Percentiles rank a stretch among this genome's conserved stretches.
phyloP scores from a whole-genome alignment of 2,329 filamentous ascomycete genomes.

The Lachnellula arida region DNA sequence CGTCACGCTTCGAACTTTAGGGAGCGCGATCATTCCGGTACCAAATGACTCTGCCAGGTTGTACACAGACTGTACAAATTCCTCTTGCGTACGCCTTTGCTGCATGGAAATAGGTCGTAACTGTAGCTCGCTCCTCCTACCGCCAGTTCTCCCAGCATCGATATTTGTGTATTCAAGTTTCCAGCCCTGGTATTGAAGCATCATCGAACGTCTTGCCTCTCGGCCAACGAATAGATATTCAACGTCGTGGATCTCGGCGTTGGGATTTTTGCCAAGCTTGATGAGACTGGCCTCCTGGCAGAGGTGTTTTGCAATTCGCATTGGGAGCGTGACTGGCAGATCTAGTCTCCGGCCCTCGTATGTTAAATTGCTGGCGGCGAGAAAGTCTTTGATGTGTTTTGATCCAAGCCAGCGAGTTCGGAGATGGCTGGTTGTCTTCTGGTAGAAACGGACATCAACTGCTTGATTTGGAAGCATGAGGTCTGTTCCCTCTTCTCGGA shows the following conservation, averaged over 20 bases:
- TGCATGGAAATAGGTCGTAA: constrained; percentile 15
- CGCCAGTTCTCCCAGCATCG: constrained; percentile 30
- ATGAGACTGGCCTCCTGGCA: constrained; percentile 12
- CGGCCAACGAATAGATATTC: constrained; percentile 31
- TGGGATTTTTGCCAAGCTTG: constrained; percentile 4
- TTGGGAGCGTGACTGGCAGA: constrained; percentile 23
- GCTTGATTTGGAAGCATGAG: constrained; percentile 30
- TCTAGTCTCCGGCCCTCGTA: constrained; percentile 15
- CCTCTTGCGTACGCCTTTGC: constrained; percentile 4
- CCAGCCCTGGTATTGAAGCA: constrained; percentile 23
- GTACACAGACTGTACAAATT: constrained; percentile 17
- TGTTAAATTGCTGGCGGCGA: constrained; percentile 19
- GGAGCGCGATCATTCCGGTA: not conserved
- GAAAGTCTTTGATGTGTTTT: constrained; percentile 15
- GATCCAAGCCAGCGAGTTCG: constrained; percentile 4
- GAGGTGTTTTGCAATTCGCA: constrained; percentile 26
- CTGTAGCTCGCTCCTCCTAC: constrained; percentile 24
- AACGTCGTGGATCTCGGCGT: constrained; percentile 16
- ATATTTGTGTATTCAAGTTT: constrained; percentile 24
- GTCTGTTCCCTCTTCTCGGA: constrained; percentile 20
- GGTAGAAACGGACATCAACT: constrained; percentile 30
- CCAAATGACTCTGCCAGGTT: constrained; percentile 6
- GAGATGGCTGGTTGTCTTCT: constrained; percentile 21
- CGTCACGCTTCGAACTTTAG: not conserved
- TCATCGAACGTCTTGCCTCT: constrained; percentile 23